Percentiles rank a stretch among this genome's conserved stretches.
phyloP scores from a whole-genome alignment of 257 asterid species.

The Solanum rostratum region DNA sequence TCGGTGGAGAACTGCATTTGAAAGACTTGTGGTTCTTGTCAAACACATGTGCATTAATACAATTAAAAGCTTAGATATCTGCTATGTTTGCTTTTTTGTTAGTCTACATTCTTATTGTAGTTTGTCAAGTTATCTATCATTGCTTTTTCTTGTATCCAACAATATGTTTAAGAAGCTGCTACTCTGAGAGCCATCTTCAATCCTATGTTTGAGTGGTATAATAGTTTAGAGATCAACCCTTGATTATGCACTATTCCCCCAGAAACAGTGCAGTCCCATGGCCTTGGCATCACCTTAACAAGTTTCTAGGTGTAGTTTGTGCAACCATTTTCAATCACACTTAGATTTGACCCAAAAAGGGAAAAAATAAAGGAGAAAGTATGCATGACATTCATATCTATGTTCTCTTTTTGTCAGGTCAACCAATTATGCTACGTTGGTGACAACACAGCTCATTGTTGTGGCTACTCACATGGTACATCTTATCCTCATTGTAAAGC shows the following conservation, averaged over 20 bases:
- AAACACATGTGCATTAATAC: neutral
- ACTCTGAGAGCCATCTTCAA: neutral
- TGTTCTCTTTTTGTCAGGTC: constrained; percentile 47
- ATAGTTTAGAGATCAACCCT: neutral
- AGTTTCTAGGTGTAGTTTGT: neutral
- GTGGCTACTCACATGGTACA: constrained; percentile 86
- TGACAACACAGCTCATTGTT: constrained; percentile 75
- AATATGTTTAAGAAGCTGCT: neutral
- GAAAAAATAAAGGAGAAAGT: neutral
- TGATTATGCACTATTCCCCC: neutral
- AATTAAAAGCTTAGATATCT: neutral
- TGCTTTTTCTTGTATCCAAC: neutral
- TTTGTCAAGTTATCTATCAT: neutral
- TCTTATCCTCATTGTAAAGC: neutral
- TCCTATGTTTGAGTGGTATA: neutral
- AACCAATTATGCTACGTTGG: constrained; percentile 85
- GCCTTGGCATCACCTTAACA: neutral
- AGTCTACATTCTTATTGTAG: neutral
- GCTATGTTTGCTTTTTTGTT: neutral
- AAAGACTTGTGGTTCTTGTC: neutral
- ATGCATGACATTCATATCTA: neutral
- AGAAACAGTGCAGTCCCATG: neutral
- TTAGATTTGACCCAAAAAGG: neutral
- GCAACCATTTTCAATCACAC: neutral
- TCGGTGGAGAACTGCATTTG: neutral